phyloP scores from a whole-genome alignment of 371 early-diverging fungal genomes.

The Apophysomyces ossiformis region DNA sequence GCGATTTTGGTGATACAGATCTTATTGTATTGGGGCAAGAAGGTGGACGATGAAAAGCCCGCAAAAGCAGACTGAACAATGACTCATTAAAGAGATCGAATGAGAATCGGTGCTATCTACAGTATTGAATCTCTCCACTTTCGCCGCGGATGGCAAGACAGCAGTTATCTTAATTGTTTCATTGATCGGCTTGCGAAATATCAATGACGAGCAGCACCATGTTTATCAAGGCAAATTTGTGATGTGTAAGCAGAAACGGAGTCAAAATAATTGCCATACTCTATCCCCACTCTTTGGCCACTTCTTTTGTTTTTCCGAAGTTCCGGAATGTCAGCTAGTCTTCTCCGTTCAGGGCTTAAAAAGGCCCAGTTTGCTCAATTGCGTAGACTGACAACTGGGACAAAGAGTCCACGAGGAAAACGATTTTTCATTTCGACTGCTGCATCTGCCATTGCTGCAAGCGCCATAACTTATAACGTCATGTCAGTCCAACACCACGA shows the following conservation, averaged over 20 bases:
- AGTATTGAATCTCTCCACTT: too few species aligned
- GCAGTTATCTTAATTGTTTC: not conserved
- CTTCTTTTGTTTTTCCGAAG: not conserved
- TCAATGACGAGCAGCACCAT: too few species aligned
- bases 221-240: too few species aligned
- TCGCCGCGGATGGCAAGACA: not conserved
- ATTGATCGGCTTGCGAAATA: not conserved
- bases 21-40: conserved; percentile 73
- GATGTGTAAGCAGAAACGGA: conserved; percentile 7
- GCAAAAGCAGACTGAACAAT: conserved; percentile 16
- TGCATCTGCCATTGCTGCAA: conserved; percentile 13
- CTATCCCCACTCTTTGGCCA: not conserved
- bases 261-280: not conserved
- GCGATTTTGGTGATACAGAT: conserved; percentile 81
- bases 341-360: conserved; percentile 4
- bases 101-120: too few species aligned
- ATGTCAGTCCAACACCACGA: conserved; percentile 29
- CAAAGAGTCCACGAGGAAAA: not conserved
- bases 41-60: conserved; percentile 25
- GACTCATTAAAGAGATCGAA: not conserved
- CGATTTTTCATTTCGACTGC: conserved; percentile 1
- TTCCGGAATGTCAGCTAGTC: conserved; percentile 4
- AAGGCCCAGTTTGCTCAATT: not conserved
- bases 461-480: conserved; percentile 15
- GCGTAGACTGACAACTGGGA: not conserved